Evolutionary conservation across 2,329 filamentous ascomycete species (phyloP).

Genomic region (Aspergillus pseudoviridinutans): DNA sequence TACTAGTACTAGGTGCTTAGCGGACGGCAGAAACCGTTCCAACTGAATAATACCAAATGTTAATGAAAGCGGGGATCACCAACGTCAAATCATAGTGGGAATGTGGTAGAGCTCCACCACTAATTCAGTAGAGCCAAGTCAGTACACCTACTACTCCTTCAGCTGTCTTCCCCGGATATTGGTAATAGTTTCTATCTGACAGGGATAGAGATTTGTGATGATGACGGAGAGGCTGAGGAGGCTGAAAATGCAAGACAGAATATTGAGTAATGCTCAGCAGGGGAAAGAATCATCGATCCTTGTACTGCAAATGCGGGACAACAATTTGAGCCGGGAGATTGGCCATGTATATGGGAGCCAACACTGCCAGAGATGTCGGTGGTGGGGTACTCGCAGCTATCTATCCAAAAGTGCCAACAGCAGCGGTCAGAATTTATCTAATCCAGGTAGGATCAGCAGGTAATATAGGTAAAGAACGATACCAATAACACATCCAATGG

Average conservation of each 20-base stretch:
- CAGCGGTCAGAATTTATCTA: neutral
- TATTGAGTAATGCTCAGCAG: neutral
- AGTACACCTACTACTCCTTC: neutral
- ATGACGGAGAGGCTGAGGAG: neutral
- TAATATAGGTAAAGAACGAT: neutral
- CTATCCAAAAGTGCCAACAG: neutral
- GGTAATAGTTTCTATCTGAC: neutral
- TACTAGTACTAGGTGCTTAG: neutral
- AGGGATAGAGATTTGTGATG: neutral
- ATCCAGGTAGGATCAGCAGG: neutral
- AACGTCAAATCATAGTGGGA: constrained; percentile 25
- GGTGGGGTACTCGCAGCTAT: neutral
- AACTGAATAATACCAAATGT: constrained; percentile 7
- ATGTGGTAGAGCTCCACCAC: constrained; percentile 29
- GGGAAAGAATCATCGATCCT: neutral
- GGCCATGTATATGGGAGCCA: neutral
- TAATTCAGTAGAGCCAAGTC: constrained; percentile 2
- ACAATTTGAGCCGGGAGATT: neutral
- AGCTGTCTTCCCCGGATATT: neutral
- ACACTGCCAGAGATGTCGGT: neutral
- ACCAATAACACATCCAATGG: neutral
- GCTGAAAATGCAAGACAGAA: neutral
- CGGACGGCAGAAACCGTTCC: constrained; percentile 4
- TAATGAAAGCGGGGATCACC: constrained; percentile 29
- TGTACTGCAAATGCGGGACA: neutral